These are phyloP conservation scores for Epichloe sp. DNA, from an alignment of 2,329 filamentous ascomycete genomes.

Conservation along the genomic window DNA sequence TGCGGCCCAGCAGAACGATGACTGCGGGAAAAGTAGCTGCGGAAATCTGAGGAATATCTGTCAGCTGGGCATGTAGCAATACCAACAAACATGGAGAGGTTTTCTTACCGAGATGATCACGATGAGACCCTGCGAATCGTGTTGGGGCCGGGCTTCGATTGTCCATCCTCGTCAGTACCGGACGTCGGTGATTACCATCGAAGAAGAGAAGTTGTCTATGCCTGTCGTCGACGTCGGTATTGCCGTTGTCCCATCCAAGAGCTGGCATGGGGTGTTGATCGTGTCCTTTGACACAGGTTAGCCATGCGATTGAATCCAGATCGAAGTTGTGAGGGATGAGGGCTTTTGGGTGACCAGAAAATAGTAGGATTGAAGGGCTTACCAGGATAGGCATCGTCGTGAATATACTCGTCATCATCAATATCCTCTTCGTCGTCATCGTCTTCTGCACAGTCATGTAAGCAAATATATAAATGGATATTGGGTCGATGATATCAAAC, in stretches of 20 bases:
- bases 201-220: slow-evolving; percentile 36
- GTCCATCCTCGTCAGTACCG: slow-evolving; percentile 20
- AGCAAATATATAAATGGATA: background rate
- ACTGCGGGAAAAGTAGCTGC: slow-evolving; percentile 35
- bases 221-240: slow-evolving; percentile 35
- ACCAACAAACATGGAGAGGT: background rate
- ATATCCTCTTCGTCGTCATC: slow-evolving; percentile 59
- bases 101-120: slow-evolving; percentile 37
- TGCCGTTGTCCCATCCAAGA: slow-evolving; percentile 45
- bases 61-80: background rate
- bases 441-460: slow-evolving; percentile 20
- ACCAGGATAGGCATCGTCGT: slow-evolving; percentile 46
- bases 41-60: slow-evolving; percentile 25
- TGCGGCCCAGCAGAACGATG: slow-evolving; percentile 41
- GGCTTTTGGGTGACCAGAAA: background rate
- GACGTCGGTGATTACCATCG: slow-evolving; percentile 33
- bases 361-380: slow-evolving; percentile 18
- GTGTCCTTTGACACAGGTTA: slow-evolving; percentile 1
- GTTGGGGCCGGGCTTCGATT: slow-evolving; percentile 48
- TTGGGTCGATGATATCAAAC: slow-evolving; percentile 2
- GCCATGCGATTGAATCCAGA: background rate
- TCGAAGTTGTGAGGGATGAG: background rate
- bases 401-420: slow-evolving; percentile 53
- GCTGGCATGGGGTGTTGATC: slow-evolving; percentile 28
- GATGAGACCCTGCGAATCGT: slow-evolving; percentile 37